Conservation (phyloP, 2,329 filamentous ascomycete species). For the Cercospora berteroae region DNA sequence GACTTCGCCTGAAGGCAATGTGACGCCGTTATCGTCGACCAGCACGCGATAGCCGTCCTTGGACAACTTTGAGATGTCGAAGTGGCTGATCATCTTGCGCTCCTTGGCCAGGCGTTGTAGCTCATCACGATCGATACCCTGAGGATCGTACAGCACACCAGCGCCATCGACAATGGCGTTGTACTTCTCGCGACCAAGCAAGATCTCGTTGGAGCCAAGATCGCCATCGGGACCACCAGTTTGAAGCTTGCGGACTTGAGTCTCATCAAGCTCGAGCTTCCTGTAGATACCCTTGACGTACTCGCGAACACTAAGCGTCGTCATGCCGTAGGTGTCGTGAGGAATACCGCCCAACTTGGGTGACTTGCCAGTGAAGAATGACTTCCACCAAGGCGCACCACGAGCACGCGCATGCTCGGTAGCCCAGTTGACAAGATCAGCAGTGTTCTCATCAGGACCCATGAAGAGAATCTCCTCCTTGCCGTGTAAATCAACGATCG, state of each 20-base stretch:
- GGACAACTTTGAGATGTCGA: conserved; percentile 81
- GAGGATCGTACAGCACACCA: conserved; percentile 88
- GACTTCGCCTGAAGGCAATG: conserved; percentile 80
- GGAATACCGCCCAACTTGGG: conserved; percentile 94
- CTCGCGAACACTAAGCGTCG: conserved; percentile 90
- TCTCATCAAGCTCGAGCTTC: conserved; percentile 86
- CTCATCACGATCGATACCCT: conserved; percentile 82
- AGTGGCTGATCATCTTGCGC: conserved; percentile 86
- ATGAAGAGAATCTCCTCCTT: conserved; percentile 98
- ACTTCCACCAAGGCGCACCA: conserved; percentile 98
- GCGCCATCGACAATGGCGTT: conserved; percentile 93
- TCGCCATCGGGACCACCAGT: conserved; percentile 96
- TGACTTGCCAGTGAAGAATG: conserved; percentile 98
- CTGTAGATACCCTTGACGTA: conserved; percentile 96
- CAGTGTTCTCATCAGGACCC: conserved; percentile 98
- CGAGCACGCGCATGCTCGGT: conserved; percentile 85
- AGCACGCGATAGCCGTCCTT: conserved; percentile 85
- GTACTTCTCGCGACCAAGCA: conserved; percentile 94
- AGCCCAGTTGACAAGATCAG: conserved; percentile 97
- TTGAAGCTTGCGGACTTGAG: conserved; percentile 87
- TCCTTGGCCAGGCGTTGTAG: conserved; percentile 79
- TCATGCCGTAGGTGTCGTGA: conserved; percentile 96
- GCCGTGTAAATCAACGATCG: conserved; percentile 90
- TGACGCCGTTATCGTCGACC: conserved; percentile 85
- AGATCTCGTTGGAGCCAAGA: conserved; percentile 94